phyloP scores from a whole-genome alignment of 2,329 filamentous ascomycete genomes.

The Tolypocladium endophyticum region DNA sequence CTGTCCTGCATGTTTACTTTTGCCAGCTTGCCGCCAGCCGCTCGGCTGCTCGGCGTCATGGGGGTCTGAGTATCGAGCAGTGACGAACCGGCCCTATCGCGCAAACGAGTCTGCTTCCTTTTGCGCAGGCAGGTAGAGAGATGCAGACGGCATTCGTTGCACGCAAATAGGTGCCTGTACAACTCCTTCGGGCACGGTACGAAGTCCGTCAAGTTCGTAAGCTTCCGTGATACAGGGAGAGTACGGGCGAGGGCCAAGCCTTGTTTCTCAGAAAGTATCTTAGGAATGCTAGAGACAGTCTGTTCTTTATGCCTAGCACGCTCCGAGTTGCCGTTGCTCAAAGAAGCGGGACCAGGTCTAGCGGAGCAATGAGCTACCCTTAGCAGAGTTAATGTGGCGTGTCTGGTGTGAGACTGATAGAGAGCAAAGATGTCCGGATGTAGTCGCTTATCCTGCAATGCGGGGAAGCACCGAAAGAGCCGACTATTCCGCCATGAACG shows the following conservation, averaged over 20 bases:
- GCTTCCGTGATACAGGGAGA: neutral
- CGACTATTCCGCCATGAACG: neutral
- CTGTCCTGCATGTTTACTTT: neutral
- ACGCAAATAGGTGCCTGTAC: neutral
- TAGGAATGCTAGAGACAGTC: neutral
- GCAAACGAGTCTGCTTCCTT: neutral
- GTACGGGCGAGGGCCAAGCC: neutral
- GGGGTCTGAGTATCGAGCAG: neutral
- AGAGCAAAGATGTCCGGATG: neutral
- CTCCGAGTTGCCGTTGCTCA: neutral
- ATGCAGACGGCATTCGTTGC: neutral
- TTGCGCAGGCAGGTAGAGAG: neutral
- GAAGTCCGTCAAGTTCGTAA: neutral
- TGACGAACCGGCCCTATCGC: neutral
- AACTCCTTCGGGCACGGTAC: neutral
- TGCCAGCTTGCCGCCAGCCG: neutral
- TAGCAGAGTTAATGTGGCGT: neutral
- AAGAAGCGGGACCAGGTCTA: neutral
- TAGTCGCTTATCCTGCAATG: neutral
- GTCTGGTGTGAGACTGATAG: neutral
- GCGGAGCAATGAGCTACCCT: neutral
- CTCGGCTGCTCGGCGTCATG: neutral
- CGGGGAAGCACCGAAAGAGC: neutral
- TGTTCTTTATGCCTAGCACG: neutral
- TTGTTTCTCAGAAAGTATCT: neutral